These are phyloP conservation scores for Aspergillus tanneri DNA, from an alignment of 2,329 filamentous ascomycete species.

Conservation along the genomic window DNA sequence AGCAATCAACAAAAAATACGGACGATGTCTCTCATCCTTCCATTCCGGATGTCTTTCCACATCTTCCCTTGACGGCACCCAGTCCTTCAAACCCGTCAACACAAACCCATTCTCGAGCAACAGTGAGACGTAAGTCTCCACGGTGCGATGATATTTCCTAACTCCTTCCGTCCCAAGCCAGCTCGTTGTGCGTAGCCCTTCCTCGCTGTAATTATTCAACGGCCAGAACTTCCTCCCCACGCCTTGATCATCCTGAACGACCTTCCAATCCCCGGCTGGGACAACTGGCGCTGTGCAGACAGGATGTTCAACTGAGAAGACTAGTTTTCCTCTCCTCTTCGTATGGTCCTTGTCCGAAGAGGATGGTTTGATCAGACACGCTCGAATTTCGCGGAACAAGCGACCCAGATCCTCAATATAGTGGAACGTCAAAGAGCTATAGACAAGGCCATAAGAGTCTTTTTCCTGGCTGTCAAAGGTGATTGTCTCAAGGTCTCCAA, in stretches of 20 bases:
- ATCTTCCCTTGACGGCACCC: constrained; percentile 33
- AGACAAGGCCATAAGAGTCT: constrained; percentile 39
- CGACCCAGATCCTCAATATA: constrained; percentile 38
- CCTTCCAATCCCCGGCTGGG: constrained; percentile 38
- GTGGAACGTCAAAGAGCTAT: constrained; percentile 46
- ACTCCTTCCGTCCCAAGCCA: constrained; percentile 46
- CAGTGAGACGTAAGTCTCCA: constrained; percentile 43
- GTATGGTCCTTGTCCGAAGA: neutral
- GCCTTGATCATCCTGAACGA: constrained; percentile 27
- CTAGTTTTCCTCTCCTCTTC: neutral
- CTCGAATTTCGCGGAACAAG: constrained; percentile 25
- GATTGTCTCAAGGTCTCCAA: constrained; percentile 4
- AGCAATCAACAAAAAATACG: constrained; percentile 38
- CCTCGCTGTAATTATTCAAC: constrained; percentile 44
- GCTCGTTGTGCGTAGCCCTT: constrained; percentile 43
- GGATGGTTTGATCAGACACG: neutral
- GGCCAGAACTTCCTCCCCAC: constrained; percentile 43
- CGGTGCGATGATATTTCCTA: constrained; percentile 50
- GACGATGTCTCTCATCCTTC: constrained; percentile 33
- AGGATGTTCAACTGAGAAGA: constrained; percentile 50
- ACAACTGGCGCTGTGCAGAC: constrained; percentile 33
- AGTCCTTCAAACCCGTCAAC: constrained; percentile 44
- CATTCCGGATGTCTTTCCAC: constrained; percentile 32
- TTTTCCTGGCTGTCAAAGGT: constrained; percentile 1
- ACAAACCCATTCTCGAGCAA: constrained; percentile 40